Percentiles rank a stretch among this genome's conserved stretches.
Evolutionary conservation across 495 filamentous ascomycete genomes (phyloP).

Genomic region (Lasiosphaeria hispida): DNA sequence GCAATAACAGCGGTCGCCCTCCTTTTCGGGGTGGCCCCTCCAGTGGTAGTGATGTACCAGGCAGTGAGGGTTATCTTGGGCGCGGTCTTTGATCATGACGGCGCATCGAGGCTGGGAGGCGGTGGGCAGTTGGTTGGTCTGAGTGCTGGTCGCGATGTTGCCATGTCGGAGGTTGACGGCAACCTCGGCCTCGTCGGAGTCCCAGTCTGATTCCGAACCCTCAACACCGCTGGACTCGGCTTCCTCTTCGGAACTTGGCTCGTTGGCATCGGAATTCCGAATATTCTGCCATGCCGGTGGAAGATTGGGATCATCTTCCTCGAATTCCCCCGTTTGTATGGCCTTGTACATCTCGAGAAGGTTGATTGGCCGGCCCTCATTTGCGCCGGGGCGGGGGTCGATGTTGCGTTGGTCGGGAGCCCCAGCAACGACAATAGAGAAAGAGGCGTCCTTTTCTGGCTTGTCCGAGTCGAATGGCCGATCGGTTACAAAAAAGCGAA

Average conservation of each 20-base stretch:
- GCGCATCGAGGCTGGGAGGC: background rate
- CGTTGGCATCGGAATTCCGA: background rate
- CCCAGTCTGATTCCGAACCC: background rate
- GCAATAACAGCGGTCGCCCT: background rate
- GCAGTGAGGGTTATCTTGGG: too few species aligned
- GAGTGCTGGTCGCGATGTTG: background rate
- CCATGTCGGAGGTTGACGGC: background rate
- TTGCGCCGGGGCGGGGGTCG: background rate
- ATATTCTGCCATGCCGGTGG: background rate
- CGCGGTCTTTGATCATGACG: too few species aligned
- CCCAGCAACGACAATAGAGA: background rate
- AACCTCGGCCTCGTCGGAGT: slow-evolving; percentile 4
- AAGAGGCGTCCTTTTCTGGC: background rate
- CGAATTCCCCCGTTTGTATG: background rate
- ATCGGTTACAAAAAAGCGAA: slow-evolving; percentile 2
- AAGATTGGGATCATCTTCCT: background rate
- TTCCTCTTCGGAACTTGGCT: background rate
- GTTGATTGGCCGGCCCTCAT: background rate
- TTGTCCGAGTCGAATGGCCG: background rate
- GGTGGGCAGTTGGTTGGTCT: background rate
- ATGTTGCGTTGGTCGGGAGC: slow-evolving; percentile 6
- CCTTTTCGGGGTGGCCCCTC: too few species aligned
- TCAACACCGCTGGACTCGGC: background rate
- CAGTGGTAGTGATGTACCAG: too few species aligned
- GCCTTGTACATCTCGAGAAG: slow-evolving; percentile 9